Evolutionary conservation across 306 rosid genomes (phyloP), one percentile per base, ranked within the genome.

Genomic region (Quercus cerris): DNA sequence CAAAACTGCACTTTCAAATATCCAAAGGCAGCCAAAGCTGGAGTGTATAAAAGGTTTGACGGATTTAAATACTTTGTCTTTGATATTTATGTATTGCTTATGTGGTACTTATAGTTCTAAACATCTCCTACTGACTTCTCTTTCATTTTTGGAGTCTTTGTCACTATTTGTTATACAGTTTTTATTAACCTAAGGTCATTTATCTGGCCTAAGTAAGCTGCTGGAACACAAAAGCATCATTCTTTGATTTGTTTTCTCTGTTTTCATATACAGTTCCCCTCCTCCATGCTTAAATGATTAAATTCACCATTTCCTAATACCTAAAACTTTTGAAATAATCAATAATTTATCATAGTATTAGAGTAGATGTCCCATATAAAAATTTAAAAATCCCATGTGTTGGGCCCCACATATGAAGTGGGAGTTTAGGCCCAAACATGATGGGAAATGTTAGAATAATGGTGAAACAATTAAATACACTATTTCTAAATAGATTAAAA

Each of bases 1-100:
- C 77, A 83, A 91, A 87, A 71, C 81, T 55, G 95, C 99, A 57
- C 87, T 90, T 73, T 81, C 90, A 67, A 87, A 80, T 84, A 84
- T 86, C 77, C 90, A 88, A 74, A 86, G 93, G 87, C 91, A 91
- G 67, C 96, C 97, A 41, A 95, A 93, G 89, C 81, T 88, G 83
- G 97, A 95, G 77, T 86, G 87, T 82, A 71, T 95, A 80, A 91
- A 69, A 91, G 93, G 98, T 93, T 84, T 17, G 89, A 19, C n/a
- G 62, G 28, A 33, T 64, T 28, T 46, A 56, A 33, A 23, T 33
- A 55, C 59, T 77, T 25, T 73, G 28, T 15, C 71, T 12, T 38
- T 38, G 75, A 15, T 56, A 54, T 35, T 17, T 25, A n/a, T 38
- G 59, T 18, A 62, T 55, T 56, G 19, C 31, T 58, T 7, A 18